Base-by-base conservation (phyloP, 2,329 filamentous ascomycete genomes). In the Neophaeococcomyces aloes region DNA sequence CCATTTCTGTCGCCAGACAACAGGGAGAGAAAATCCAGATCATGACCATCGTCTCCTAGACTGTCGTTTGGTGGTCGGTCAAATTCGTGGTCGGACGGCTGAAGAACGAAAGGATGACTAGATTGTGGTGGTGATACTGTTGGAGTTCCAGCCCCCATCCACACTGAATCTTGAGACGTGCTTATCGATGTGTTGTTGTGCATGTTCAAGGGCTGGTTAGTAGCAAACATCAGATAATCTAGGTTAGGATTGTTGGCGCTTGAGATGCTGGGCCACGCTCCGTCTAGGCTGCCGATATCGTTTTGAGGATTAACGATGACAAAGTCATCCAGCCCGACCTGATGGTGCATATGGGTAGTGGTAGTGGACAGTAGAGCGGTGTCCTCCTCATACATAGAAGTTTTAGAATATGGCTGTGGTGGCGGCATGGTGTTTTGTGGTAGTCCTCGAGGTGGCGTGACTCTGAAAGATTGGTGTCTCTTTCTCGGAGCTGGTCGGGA, bases 401-500 rank as follows among this genome's bases (percentile, higher is more conserved):
- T 14, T 17, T 17, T 21, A 15, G 29, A 14, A n/a, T 42, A 23
- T 4, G 29, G n/a, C 13, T 33, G 15, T 15, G 33, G 19, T 27
- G 33, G 14, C 7, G 42, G 42, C 15, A 33, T 11, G 13, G 15
- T 17, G 8, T 14, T 17, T 17, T 44, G 32, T 14, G 23, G 15
- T 10, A 19, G 27, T 7, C 8, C 15, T 17, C 21, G 29, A 7
- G 7, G 42, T 4, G 42, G 11, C 15, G 23, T 38, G 8, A 15
- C 15, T n/a, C 27, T 10, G 29, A 36, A 25, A 14, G 21, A 37
- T 14, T 29, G 33, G 25, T 38, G 42, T 30, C 42, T 10, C 25
- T 44, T 44, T 14, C 14, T 23, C 13, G 42, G 33, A 5, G n/a
- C 23, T 13, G 34, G 19, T n/a, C n/a, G n/a, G n/a, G n/a, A n/a